Conservation (phyloP, 441 rosid species). For the Gossypium davidsonii region DNA sequence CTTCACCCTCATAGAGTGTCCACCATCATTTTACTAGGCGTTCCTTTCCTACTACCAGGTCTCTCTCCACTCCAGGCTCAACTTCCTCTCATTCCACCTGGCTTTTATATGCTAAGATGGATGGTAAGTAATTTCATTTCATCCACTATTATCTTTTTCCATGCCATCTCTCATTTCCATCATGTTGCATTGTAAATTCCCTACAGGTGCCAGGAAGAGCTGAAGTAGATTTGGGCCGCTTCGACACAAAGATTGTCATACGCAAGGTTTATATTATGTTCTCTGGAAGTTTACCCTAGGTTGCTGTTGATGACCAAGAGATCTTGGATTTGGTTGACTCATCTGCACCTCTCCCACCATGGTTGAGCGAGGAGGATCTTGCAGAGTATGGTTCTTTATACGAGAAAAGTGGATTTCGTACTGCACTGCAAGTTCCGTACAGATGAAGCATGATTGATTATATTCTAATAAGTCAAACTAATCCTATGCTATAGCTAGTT, state of each 20-base stretch:
- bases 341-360: slow-evolving; percentile 41
- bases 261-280: slow-evolving; percentile 39
- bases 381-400: slow-evolving; percentile 36
- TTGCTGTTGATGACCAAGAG: slow-evolving; percentile 44
- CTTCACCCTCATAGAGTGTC: slow-evolving; percentile 1
- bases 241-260: slow-evolving; percentile 47
- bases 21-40: slow-evolving; percentile 25
- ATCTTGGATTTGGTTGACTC: slow-evolving; percentile 50
- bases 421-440: slow-evolving; percentile 51
- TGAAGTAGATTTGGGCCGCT: slow-evolving; percentile 51
- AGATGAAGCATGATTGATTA: slow-evolving; percentile 23
- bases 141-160: too few relatives aligned
- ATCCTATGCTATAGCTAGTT: background rate
- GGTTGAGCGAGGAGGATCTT: slow-evolving; percentile 49
- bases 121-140: slow-evolving; percentile 16
- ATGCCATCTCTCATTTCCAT: background rate
- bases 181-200: background rate
- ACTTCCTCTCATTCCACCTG: slow-evolving; percentile 23
- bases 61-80: slow-evolving; percentile 4
- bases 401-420: slow-evolving; percentile 39
- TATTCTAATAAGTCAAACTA: background rate
- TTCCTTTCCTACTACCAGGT: slow-evolving; percentile 26
- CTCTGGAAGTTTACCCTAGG: slow-evolving; percentile 37
- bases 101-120: slow-evolving; percentile 35
- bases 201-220: slow-evolving; percentile 36